phyloP scores from a whole-genome alignment of 257 asterid genomes.

The Solanum sparsipilum region DNA sequence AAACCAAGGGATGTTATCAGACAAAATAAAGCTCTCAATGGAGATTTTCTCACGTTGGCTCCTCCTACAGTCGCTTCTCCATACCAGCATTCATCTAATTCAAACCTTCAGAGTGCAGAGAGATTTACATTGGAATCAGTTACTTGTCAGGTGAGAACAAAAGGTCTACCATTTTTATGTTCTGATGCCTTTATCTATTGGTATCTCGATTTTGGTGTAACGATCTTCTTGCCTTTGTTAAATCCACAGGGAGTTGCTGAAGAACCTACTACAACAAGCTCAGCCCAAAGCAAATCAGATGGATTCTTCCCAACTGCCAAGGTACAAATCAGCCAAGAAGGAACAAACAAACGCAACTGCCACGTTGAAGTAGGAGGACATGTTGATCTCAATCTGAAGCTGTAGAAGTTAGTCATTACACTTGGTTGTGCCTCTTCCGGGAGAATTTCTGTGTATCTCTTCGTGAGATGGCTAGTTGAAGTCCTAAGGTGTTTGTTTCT shows the following conservation, averaged over 20 bases:
- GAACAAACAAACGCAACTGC: conserved; percentile 13
- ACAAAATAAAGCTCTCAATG: conserved; percentile 31
- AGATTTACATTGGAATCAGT: conserved; percentile 13
- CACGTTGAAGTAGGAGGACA: conserved; percentile 29
- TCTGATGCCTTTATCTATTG: neutral
- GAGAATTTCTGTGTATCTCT: neutral
- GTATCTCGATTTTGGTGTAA: neutral
- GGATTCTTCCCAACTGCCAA: conserved; percentile 50
- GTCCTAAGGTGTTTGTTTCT: conserved; percentile 1
- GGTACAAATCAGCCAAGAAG: conserved; percentile 13
- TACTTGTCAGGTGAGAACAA: conserved; percentile 31
- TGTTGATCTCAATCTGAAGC: conserved; percentile 66
- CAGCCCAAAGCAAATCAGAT: conserved; percentile 20
- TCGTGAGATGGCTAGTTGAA: neutral
- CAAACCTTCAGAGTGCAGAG: conserved; percentile 9
- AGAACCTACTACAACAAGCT: conserved; percentile 5
- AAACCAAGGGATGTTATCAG: conserved; percentile 6
- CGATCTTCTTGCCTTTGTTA: neutral
- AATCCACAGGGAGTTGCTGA: conserved; percentile 31
- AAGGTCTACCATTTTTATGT: neutral
- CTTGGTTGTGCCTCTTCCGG: neutral
- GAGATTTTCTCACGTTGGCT: conserved; percentile 68
- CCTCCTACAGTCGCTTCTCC: conserved; percentile 36
- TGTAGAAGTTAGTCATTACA: conserved; percentile 23
- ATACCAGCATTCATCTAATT: conserved; percentile 2